These are phyloP conservation scores for Phytophthora aleatoria DNA, from an alignment of 352 stramenopile species.

Conservation along the genomic window DNA sequence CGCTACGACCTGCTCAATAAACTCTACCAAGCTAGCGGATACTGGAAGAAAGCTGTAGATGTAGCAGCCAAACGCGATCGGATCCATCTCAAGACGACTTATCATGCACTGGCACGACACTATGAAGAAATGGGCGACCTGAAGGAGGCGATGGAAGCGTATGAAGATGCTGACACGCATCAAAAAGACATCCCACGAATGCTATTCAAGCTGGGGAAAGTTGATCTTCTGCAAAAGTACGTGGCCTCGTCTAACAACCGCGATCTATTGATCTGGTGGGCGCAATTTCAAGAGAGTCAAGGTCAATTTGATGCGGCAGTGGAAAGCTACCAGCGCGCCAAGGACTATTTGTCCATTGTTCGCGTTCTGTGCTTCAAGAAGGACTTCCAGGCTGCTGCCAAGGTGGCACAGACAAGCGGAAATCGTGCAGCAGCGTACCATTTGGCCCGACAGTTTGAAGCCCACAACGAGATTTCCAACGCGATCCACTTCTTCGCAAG, in stretches of 20 bases:
- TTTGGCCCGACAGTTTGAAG: constrained; percentile 88
- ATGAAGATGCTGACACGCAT: constrained; percentile 89
- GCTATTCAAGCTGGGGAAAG: constrained; percentile 88
- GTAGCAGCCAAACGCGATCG: constrained; percentile 89
- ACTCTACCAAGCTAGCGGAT: constrained; percentile 90
- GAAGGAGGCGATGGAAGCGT: constrained; percentile 92
- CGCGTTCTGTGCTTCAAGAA: constrained; percentile 92
- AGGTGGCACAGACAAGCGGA: constrained; percentile 83
- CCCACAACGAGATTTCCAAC: constrained; percentile 74
- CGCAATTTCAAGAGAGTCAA: constrained; percentile 92
- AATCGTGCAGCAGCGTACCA: constrained; percentile 86
- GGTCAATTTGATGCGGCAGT: constrained; percentile 88
- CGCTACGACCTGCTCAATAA: constrained; percentile 94
- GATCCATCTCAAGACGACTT: constrained; percentile 92
- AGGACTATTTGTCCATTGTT: constrained; percentile 91
- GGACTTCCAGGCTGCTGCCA: constrained; percentile 83
- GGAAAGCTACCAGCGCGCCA: constrained; percentile 87
- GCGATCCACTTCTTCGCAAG: constrained; percentile 93
- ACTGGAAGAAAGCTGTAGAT: constrained; percentile 92
- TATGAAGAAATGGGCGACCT: constrained; percentile 90
- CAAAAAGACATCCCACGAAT: constrained; percentile 93
- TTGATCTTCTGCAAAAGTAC: constrained; percentile 93
- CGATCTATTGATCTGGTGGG: constrained; percentile 93
- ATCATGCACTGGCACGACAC: constrained; percentile 90
- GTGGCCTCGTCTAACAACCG: constrained; percentile 86